Base-by-base conservation (phyloP, 805 yeast species). In the Candida vaughaniae region DNA sequence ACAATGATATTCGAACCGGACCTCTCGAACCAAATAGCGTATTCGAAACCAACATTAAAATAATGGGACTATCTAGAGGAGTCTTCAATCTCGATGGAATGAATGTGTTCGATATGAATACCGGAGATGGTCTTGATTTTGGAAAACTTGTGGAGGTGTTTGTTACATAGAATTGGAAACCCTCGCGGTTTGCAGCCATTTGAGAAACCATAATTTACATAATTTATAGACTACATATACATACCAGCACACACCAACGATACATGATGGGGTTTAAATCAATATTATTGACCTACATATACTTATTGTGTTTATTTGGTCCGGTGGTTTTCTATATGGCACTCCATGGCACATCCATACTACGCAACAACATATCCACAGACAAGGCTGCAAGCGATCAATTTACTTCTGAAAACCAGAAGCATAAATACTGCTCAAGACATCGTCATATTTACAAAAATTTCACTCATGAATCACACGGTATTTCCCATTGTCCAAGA, bases 121-220 rank as follows among this genome's bases (percentile, higher is more conserved):
- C 79, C 14, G 87, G 90, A 3, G 90, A 84, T 39, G 73, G 78
- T 1, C 69, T 80, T 44, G 89, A 80, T 43, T 81, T 85, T 52
- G 89, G 88, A 1, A 73, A 77, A 40, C 60, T 85, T 36, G 64
- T 85, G 25, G 89, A 84, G 48, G 84, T 85, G 2, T 71, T 80
- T 38, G 87, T 85, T 3, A 41, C 40, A 22, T 45, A 36, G 23
- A 20, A 6, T 10, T 10, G 23, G 9, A 10, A 7, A 10, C 23
- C n/a, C n/a, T n/a, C 6, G 23, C 23, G 23, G 10, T 20, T 20
- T 16, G 30, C 30, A 14, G 14, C 16, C 19, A 28, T 25, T 16
- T 16, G 7, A 16, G 31, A 8, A 7, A 16, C 8, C 31, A 12
- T 28, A 8, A 14, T 6, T 28, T 28, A 49, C 33, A 38, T 43